Base-by-base conservation (phyloP, 805 yeast species). In the Ogataea polymorpha region DNA sequence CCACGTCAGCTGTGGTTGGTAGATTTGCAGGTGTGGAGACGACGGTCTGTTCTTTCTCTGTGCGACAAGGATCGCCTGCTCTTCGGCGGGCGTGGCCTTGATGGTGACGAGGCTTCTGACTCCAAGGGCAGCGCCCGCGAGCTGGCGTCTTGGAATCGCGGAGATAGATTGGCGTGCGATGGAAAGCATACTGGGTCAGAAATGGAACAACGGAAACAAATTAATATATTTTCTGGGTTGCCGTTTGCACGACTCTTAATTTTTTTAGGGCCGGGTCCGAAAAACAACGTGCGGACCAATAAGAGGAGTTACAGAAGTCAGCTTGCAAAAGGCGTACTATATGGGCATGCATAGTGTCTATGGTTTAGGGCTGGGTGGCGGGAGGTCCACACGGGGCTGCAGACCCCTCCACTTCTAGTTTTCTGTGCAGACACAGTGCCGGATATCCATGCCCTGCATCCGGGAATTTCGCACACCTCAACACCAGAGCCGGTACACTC, bases 1-100 rank as follows among this genome's bases (percentile, higher is more conserved):
- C 85, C 84, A 77, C 17, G 98, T 86, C 51, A 91, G 62, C 71
- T 93, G 97, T 32, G 95, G 95, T 70, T 90, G 75, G 72, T 91
- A 91, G 61, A 93, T 90, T 47, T 80, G 69, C 60, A 91, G 73
- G 65, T 91, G 95, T 42, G 98, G 98, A 23, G 96, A 88, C 12
- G 77, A 67, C 24, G 98, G 98, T 70, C 99, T 82, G 69, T 79
- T 77, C 51, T 72, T 77, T 66, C 99, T 80, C 72, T 91, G 98
- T 39, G 80, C 79, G 42, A 79, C 74, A 48, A 91, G 75, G 42
- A 89, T 72, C 25, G 75, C 75, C 51, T 84, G 75, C 56, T 85
- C 95, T 52, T 79, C 78, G 18, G 68, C 76, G 30, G 72, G 71
- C 25, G 86, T 67, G 36, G 88, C 74, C 48, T 65, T 62, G 45